Conservation (phyloP, 169 alveolate species). For the Cryptosporidium felis region DNA sequence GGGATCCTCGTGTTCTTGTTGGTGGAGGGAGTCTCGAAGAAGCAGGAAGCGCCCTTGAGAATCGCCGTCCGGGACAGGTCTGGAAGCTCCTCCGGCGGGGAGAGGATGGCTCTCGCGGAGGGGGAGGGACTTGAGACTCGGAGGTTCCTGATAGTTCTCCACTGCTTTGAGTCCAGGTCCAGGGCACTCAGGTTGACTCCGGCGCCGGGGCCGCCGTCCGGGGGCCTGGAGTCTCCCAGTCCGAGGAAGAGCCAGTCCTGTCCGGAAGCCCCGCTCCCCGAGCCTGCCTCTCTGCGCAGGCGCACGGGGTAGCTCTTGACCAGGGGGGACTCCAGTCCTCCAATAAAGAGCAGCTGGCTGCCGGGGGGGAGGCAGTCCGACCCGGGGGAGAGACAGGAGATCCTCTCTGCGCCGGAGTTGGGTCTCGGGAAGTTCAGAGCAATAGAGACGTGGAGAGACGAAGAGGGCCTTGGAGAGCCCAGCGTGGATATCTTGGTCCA, state of each 20-base stretch:
- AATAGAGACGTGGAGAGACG: slow-evolving; percentile 49
- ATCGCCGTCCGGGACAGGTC: slow-evolving; percentile 6
- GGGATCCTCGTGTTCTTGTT: slow-evolving; percentile 26
- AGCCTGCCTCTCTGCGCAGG: neutral
- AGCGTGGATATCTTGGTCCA: slow-evolving; percentile 37
- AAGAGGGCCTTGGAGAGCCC: slow-evolving; percentile 3
- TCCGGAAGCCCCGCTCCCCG: neutral
- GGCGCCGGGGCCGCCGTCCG: neutral
- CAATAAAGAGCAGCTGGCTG: neutral
- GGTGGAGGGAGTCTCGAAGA: neutral
- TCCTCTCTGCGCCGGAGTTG: neutral
- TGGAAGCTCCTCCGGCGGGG: neutral
- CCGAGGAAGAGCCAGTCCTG: slow-evolving; percentile 1
- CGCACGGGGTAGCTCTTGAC: slow-evolving; percentile 16
- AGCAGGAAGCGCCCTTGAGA: neutral
- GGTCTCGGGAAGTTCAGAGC: neutral
- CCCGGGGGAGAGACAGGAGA: neutral
- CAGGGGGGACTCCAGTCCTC: slow-evolving; percentile 14
- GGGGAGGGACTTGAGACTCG: slow-evolving; percentile 40
- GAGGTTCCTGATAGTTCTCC: slow-evolving; percentile 2
- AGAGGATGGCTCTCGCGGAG: neutral
- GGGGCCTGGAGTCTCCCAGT: neutral
- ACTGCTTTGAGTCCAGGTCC: slow-evolving; percentile 6
- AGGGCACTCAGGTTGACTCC: neutral
- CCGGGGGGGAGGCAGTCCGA: neutral